phyloP scores from a whole-genome alignment of 1,284 basidiomycete genomes.

The Irpex sp. region DNA sequence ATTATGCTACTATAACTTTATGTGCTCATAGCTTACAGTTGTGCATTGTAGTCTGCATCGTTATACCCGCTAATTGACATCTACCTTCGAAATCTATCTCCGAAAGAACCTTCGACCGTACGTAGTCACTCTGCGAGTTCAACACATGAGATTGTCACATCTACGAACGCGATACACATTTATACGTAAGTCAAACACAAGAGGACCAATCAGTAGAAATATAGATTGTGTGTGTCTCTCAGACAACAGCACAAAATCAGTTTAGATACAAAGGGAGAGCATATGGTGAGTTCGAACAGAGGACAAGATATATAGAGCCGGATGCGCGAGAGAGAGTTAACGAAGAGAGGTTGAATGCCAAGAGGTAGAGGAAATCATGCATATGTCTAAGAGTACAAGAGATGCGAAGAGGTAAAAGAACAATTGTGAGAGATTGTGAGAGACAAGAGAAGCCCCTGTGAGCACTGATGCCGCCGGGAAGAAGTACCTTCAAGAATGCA shows the following conservation, averaged over 20 bases:
- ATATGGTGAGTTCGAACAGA: not conserved
- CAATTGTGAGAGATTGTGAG: not conserved
- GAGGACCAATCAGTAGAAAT: not conserved
- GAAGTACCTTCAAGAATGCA: not conserved
- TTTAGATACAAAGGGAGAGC: not conserved
- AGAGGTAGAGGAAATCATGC: not conserved
- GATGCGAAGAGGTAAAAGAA: conserved; percentile 1
- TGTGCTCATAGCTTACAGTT: not conserved
- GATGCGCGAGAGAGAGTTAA: not conserved
- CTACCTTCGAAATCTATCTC: not conserved
- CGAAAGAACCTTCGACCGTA: no score
- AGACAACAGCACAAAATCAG: not conserved
- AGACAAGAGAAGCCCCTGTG: not conserved
- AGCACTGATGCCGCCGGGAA: not conserved
- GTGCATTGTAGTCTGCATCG: not conserved
- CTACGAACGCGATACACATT: not conserved
- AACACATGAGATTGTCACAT: not conserved
- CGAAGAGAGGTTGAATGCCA: not conserved
- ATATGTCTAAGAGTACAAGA: conserved; percentile 1
- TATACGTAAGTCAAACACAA: not conserved
- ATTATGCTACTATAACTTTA: no score
- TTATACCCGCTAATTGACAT: not conserved
- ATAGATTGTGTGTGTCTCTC: not conserved
- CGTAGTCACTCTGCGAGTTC: no score
- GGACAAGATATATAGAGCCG: conserved; percentile 1